A percentile compares a stretch with the other conserved stretches of the same genome.
phyloP scores from a whole-genome alignment of 108 stramenopile species.

The Craspedostauros australis region DNA sequence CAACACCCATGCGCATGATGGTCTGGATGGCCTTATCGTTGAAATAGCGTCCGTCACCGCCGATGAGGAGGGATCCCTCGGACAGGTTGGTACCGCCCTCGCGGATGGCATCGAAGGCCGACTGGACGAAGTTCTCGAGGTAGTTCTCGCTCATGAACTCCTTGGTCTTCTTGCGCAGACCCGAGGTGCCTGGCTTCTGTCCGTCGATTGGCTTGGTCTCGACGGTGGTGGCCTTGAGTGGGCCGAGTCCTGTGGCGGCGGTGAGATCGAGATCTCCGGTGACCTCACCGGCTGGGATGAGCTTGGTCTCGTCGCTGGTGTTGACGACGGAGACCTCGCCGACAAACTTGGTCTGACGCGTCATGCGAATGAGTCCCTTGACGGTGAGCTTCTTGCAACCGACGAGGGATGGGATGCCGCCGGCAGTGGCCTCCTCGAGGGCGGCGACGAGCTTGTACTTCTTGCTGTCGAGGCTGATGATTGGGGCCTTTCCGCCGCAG shows the following conservation, averaged over 20 bases:
- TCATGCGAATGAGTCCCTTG: conserved; percentile 86
- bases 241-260: conserved; percentile 76
- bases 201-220: conserved; percentile 88
- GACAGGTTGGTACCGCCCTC: conserved; percentile 80
- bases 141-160: conserved; percentile 92
- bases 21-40: conserved; percentile 94
- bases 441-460: conserved; percentile 94
- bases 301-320: conserved; percentile 87
- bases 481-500: conserved; percentile 78
- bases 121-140: conserved; percentile 98
- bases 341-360: conserved; percentile 79
- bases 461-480: conserved; percentile 89
- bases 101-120: conserved; percentile 89
- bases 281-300: conserved; percentile 78
- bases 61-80: conserved; percentile 90
- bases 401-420: conserved; percentile 90
- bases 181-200: conserved; percentile 99
- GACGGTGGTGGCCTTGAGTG: conserved; percentile 71
- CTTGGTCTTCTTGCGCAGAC: conserved; percentile 98
- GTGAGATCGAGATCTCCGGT: conserved; percentile 86
- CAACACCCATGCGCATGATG: conserved; percentile 94
- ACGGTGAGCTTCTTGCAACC: conserved; percentile 84
- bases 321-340: conserved; percentile 85
- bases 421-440: conserved; percentile 83
- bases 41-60: conserved; percentile 99